Percentiles rank a stretch among this genome's conserved stretches.
These are phyloP conservation scores for Saturnispora serradocipensis DNA, from an alignment of 805 yeast genomes.

Conservation along the genomic window DNA sequence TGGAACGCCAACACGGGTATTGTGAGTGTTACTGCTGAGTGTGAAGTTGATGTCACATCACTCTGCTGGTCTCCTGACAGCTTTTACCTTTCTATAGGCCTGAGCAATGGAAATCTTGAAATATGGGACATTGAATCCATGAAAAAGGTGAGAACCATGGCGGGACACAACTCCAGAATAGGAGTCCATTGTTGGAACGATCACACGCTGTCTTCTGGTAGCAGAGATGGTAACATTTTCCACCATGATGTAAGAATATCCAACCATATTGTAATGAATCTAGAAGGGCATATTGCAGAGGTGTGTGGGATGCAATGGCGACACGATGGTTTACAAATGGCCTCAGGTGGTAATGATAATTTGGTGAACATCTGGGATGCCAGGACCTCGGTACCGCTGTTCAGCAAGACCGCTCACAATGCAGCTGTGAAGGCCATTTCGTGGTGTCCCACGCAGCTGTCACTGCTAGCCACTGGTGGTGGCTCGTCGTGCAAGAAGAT, in stretches of 20 bases:
- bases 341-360: conserved; percentile 93
- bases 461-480: conserved; percentile 91
- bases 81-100: conserved; percentile 73
- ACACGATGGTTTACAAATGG: conserved; percentile 73
- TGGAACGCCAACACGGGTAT: conserved; percentile 87
- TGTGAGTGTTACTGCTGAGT: conserved; percentile 57
- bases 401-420: conserved; percentile 67
- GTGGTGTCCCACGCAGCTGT: conserved; percentile 85
- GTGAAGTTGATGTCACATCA: conserved; percentile 52
- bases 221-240: conserved; percentile 74
- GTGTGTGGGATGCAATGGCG: conserved; percentile 89
- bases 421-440: conserved; percentile 95
- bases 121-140: conserved; percentile 87
- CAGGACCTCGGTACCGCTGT: conserved; percentile 58
- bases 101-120: conserved; percentile 74
- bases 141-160: conserved; percentile 69
- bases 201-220: conserved; percentile 77
- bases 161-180: conserved; percentile 64
- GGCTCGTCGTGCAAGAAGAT: conserved; percentile 85
- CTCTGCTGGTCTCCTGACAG: conserved; percentile 91
- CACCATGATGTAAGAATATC: conserved; percentile 87
- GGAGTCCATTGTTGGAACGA: conserved; percentile 81
- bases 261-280: conserved; percentile 54
- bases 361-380: conserved; percentile 91
- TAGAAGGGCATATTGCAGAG: conserved; percentile 72